Conservation (phyloP, 306 rosid species). For the Canavalia gladiata region DNA sequence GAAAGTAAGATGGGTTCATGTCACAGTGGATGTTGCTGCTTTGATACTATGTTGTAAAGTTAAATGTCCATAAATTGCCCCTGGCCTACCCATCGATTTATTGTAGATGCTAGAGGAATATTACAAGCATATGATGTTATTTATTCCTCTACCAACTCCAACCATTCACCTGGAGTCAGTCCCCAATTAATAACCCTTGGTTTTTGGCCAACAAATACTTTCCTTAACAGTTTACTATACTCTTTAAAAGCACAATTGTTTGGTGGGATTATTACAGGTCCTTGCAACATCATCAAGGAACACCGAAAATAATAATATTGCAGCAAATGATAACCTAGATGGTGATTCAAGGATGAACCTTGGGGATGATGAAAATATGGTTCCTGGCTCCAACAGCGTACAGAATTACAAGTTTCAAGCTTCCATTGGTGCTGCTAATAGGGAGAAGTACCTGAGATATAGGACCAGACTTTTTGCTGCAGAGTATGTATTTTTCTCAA, state of each 20-base stretch:
- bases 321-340: conserved; percentile 67
- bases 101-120: conserved; percentile 24
- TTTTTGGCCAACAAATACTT: conserved; percentile 28
- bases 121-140: background rate
- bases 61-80: conserved; percentile 13
- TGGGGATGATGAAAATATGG: conserved; percentile 92
- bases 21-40: background rate
- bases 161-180: conserved; percentile 1
- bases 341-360: conserved; percentile 64
- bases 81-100: background rate
- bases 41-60: conserved; percentile 8
- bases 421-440: conserved; percentile 59
- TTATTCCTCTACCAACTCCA: background rate
- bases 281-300: conserved; percentile 85
- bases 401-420: conserved; percentile 61
- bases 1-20: background rate
- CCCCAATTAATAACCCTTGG: background rate
- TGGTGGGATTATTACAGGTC: conserved; percentile 64
- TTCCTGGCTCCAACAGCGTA: conserved; percentile 63
- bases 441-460: conserved; percentile 96
- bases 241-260: conserved; percentile 25
- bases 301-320: conserved; percentile 54
- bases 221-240: background rate
- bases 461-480: conserved; percentile 97
- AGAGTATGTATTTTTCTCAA: conserved; percentile 70